phyloP scores from a whole-genome alignment of 2,329 filamentous ascomycete genomes.

The Apiospora sp. region DNA sequence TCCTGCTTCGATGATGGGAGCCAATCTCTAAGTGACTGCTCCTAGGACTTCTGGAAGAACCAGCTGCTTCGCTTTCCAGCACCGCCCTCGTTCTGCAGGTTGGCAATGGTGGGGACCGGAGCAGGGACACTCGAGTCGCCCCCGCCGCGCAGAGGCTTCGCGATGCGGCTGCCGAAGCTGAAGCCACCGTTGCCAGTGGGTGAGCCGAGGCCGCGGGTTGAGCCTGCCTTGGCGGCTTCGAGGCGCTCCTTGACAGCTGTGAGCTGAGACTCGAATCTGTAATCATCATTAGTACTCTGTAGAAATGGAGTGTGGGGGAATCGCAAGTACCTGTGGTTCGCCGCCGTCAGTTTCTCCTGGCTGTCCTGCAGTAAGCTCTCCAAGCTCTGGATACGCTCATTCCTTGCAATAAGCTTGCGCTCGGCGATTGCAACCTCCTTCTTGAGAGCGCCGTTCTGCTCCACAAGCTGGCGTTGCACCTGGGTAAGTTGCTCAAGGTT shows the following conservation, averaged over 20 bases:
- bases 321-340: conserved; percentile 84
- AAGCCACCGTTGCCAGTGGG: conserved; percentile 70
- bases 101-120: conserved; percentile 63
- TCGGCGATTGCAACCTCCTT: conserved; percentile 99
- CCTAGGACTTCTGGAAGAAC: conserved; percentile 72
- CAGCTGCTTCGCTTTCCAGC: conserved; percentile 72
- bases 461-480: conserved; percentile 95
- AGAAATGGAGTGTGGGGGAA: not conserved
- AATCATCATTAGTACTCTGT: conserved; percentile 38
- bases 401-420: conserved; percentile 93
- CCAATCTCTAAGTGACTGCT: not conserved
- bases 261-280: conserved; percentile 95
- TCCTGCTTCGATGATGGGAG: not conserved
- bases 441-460: conserved; percentile 96
- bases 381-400: conserved; percentile 94
- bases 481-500: conserved; percentile 98
- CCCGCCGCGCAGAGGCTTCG: conserved; percentile 73
- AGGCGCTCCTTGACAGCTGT: conserved; percentile 97
- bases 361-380: conserved; percentile 94
- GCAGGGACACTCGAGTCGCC: conserved; percentile 57
- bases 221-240: conserved; percentile 91
- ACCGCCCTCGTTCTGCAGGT: conserved; percentile 64
- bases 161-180: conserved; percentile 74
- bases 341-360: conserved; percentile 96
- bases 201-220: conserved; percentile 81